A percentile compares a stretch with the other conserved stretches of the same genome.
Evolutionary conservation across 257 asterid genomes (phyloP).

Genomic region (Thymus quinquecostatus): DNA sequence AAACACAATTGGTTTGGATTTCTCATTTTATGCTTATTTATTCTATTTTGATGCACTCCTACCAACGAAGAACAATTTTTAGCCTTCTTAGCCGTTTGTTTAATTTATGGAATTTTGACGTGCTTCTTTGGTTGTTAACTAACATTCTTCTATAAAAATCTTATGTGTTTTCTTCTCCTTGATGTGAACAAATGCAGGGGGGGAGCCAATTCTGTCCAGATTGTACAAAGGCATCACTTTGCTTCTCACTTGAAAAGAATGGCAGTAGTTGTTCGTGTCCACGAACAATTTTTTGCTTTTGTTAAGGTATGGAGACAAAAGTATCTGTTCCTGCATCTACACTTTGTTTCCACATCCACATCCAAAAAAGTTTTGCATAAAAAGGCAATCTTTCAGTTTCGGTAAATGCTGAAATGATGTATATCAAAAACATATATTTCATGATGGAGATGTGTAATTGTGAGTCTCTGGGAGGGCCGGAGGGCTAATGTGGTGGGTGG

Average conservation of each 20-base stretch:
- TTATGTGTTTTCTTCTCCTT: slow-evolving; percentile 29
- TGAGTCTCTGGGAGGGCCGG: neutral
- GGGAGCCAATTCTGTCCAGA: slow-evolving; percentile 81
- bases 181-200: slow-evolving; percentile 67
- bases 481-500: no score
- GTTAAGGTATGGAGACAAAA: slow-evolving; percentile 64
- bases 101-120: slow-evolving; percentile 2
- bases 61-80: neutral
- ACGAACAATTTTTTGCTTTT: slow-evolving; percentile 87
- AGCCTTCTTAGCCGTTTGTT: neutral
- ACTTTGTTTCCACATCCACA: neutral
- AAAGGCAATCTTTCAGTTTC: slow-evolving; percentile 32
- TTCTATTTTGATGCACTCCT: neutral
- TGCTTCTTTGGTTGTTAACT: neutral
- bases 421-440: neutral
- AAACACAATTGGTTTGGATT: slow-evolving; percentile 9
- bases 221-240: slow-evolving; percentile 97
- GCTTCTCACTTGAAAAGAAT: slow-evolving; percentile 96
- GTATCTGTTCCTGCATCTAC: slow-evolving; percentile 6
- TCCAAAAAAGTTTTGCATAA: slow-evolving; percentile 18
- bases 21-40: neutral
- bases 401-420: slow-evolving; percentile 14
- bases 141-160: slow-evolving; percentile 18
- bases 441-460: slow-evolving; percentile 6
- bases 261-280: slow-evolving; percentile 94